Conservation (phyloP, 176 grass and related monocot genomes). For the Canna indica region DNA sequence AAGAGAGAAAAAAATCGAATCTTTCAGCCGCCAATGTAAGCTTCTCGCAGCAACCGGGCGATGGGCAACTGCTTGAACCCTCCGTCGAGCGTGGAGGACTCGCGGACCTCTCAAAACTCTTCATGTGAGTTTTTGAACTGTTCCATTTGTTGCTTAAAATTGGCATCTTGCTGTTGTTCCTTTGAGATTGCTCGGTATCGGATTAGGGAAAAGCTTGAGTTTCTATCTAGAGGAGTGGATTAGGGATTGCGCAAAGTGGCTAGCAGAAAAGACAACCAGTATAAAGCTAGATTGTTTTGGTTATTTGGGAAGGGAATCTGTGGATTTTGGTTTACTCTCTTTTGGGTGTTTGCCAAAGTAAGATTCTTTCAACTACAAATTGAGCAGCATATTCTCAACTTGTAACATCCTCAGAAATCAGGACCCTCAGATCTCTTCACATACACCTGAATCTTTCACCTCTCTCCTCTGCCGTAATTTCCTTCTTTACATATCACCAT, state of each 20-base stretch:
- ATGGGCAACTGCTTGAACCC: conserved; percentile 14
- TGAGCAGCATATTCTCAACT: too few species aligned
- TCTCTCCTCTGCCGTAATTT: too few species aligned
- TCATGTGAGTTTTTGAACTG: conserved; percentile 1
- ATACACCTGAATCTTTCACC: too few species aligned
- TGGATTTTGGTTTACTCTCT: not conserved
- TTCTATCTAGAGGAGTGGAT: not conserved
- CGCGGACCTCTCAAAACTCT: not conserved
- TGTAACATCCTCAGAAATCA: not conserved
- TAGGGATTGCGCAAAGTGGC: not conserved
- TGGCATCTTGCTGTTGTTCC: not conserved
- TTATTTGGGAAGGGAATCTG: not conserved
- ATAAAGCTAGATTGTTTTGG: not conserved
- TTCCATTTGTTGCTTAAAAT: not conserved
- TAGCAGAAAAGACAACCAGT: not conserved
- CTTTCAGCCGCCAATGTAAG: not conserved
- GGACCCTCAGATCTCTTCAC: too few species aligned
- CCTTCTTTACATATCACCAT: too few species aligned
- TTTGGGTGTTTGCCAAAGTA: too few species aligned
- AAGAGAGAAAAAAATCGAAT: not conserved
- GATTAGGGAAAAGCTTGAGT: not conserved
- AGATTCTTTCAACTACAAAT: too few species aligned
- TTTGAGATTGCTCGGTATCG: not conserved
- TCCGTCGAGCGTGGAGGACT: not conserved
- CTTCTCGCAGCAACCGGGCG: not conserved